Base-by-base conservation (phyloP, 2,329 filamentous ascomycete species). In the Ophiosphaerella herpotricha region DNA sequence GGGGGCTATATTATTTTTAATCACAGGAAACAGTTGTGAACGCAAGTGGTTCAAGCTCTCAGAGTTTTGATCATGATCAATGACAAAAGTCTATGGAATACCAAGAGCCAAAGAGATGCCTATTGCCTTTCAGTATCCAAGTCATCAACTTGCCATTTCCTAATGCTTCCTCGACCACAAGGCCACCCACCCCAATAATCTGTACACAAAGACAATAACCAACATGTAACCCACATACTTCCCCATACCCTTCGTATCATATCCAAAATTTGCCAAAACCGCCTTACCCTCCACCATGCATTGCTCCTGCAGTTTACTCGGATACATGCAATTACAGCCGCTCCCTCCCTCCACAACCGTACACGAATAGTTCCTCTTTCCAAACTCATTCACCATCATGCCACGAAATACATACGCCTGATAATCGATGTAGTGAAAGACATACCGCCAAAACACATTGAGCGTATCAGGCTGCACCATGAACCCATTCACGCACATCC, bases 331-430 rank as follows among this genome's bases (percentile, higher is more conserved):
- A 35, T 80, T 79, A 60, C 85, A 91, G 0, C 72, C 73, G 31
- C 21, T 39, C 55, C 78, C 26, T 11, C 26, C 26, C 26, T 29
- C 26, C 26, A 29, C 26, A 29, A 11, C 26, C 26, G 26, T 74
- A 66, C 89, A 93, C 3, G 74, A 69, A 70, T 89, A 95, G 3
- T 76, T 80, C 12, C 89, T 78, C 14, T 81, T 58, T 1, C 77
- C 76, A 69, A 96, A 94, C 75, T 96, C 89, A 65, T 94, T 95
- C 45, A 93, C 85, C 89, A 95, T 94, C 90, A 96, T 94, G 12
- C 89, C 90, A 67, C 93, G 85, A 68, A 95, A 96, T 3, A 95
- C 90, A 62, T 92, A 95, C 36, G 80, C 78, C 74, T 93, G 90
- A 66, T 95, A 95, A 69, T 95, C 89, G 66, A 92, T 92, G 71